A percentile compares a stretch with the other conserved stretches of the same genome.
Conservation (phyloP, 257 asterid genomes). For the Apocynum venetum region DNA sequence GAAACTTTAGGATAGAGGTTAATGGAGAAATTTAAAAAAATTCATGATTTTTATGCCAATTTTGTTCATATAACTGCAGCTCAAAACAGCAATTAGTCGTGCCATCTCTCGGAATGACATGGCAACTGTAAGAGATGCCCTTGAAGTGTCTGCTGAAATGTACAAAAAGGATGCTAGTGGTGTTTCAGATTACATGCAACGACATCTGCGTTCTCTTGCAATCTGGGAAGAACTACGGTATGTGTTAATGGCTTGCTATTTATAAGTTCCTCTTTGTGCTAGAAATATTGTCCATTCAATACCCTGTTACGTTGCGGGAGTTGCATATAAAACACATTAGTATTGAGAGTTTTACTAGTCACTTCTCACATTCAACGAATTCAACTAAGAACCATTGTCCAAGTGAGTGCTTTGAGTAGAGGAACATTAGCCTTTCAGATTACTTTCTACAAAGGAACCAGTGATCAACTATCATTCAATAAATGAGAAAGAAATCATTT, state of each 20-base stretch:
- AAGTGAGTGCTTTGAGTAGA: neutral
- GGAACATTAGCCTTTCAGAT: neutral
- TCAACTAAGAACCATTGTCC: neutral
- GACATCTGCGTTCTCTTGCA: constrained; percentile 84
- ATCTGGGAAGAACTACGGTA: constrained; percentile 98
- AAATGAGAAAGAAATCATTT: neutral
- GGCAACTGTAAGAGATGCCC: constrained; percentile 94
- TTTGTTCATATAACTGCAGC: constrained; percentile 44
- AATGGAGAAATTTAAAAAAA: constrained; percentile 1
- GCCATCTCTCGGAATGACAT: constrained; percentile 94
- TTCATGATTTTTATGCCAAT: neutral
- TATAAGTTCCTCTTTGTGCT: neutral
- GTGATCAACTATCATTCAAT: neutral
- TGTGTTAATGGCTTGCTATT: constrained; percentile 9
- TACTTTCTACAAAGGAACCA: neutral
- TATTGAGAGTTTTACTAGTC: neutral
- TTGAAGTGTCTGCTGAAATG: constrained; percentile 97
- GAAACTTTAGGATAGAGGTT: neutral
- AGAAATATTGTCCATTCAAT: neutral
- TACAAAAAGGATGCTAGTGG: constrained; percentile 72
- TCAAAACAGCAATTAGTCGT: constrained; percentile 80
- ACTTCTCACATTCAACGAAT: neutral
- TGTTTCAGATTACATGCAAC: constrained; percentile 81
- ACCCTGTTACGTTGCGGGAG: neutral
- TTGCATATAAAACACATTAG: neutral